A percentile compares a stretch with the other conserved stretches of the same genome.
Conservation (phyloP, 1,139 yeast genomes). For the Saccharomyces hybrid region DNA sequence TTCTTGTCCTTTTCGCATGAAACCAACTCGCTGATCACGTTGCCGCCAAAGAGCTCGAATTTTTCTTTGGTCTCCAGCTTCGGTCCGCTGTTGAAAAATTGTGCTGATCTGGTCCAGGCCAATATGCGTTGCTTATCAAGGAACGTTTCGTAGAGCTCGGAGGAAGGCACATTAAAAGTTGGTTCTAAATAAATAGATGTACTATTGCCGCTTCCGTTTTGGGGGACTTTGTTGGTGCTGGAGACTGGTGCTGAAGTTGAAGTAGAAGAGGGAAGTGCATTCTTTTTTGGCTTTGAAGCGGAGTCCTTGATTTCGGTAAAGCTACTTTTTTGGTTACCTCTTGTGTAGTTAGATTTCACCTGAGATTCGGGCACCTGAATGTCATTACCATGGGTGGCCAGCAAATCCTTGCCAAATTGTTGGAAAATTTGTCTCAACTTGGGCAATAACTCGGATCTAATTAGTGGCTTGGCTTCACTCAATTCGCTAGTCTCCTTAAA, state of each 20-base stretch:
- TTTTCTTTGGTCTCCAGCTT: conserved; percentile 46
- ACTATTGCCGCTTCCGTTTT: conserved; percentile 46
- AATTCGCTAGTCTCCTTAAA: conserved; percentile 50
- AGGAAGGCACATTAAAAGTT: conserved; percentile 78
- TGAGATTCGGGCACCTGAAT: conserved; percentile 71
- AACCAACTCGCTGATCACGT: conserved; percentile 65
- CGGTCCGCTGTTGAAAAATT: conserved; percentile 6
- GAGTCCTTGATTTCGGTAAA: conserved; percentile 20
- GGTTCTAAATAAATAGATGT: conserved; percentile 73
- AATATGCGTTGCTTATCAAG: conserved; percentile 68
- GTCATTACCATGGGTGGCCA: conserved; percentile 70
- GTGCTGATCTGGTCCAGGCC: conserved; percentile 79
- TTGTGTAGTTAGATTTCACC: conserved; percentile 61
- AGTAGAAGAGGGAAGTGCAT: conserved; percentile 10
- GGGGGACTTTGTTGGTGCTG: conserved; percentile 23
- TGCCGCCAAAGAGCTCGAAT: conserved; percentile 81
- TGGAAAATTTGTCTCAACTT: conserved; percentile 52
- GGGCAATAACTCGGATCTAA: conserved; percentile 62
- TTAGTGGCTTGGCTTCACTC: conserved; percentile 44
- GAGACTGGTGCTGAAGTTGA: conserved; percentile 13
- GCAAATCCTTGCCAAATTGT: conserved; percentile 70
- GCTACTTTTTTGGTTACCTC: conserved; percentile 47
- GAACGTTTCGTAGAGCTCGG: conserved; percentile 70
- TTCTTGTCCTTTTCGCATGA: conserved; percentile 40
- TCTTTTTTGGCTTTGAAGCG: conserved; percentile 9